Conservation (phyloP, 2,329 filamentous ascomycete species). For the Lasiodiplodia theobromae region DNA sequence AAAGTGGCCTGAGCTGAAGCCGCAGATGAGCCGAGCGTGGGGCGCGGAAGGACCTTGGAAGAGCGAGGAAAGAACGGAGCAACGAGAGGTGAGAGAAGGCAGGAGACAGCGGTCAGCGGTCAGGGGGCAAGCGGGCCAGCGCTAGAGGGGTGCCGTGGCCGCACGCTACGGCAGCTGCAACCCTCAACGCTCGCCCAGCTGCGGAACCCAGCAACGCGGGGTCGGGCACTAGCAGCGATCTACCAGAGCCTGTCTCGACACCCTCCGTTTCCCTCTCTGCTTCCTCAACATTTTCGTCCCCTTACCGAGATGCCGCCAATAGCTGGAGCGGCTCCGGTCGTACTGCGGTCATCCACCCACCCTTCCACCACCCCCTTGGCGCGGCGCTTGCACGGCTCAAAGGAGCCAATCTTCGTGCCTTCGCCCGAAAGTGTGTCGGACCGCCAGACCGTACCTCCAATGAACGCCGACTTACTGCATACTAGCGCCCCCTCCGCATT, state of each 20-base stretch:
- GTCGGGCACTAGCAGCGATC: conserved; percentile 15
- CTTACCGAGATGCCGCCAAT: neutral
- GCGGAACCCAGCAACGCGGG: conserved; percentile 21
- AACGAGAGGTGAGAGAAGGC: neutral
- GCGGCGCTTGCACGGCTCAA: conserved; percentile 22
- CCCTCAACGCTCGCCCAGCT: neutral
- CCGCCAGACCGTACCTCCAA: conserved; percentile 8
- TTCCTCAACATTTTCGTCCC: conserved; percentile 14
- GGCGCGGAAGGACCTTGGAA: conserved; percentile 19
- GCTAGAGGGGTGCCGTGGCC: neutral
- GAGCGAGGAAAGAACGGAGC: conserved; percentile 17
- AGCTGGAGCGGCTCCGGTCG: neutral
- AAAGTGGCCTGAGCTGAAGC: conserved; percentile 22
- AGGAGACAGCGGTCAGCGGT: neutral
- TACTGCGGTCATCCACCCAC: neutral
- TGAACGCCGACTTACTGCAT: conserved; percentile 8
- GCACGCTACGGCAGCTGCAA: neutral
- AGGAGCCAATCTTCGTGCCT: conserved; percentile 23
- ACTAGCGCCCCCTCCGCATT: conserved; percentile 1
- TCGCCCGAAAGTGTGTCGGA: conserved; percentile 18
- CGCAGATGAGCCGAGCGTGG: conserved; percentile 17
- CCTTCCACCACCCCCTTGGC: conserved; percentile 1
- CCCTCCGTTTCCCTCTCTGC: neutral
- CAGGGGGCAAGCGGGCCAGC: neutral
- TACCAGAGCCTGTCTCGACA: neutral